Evolutionary conservation across 1,139 yeast species (phyloP).

Genomic region (Hansenula lynferdii): DNA sequence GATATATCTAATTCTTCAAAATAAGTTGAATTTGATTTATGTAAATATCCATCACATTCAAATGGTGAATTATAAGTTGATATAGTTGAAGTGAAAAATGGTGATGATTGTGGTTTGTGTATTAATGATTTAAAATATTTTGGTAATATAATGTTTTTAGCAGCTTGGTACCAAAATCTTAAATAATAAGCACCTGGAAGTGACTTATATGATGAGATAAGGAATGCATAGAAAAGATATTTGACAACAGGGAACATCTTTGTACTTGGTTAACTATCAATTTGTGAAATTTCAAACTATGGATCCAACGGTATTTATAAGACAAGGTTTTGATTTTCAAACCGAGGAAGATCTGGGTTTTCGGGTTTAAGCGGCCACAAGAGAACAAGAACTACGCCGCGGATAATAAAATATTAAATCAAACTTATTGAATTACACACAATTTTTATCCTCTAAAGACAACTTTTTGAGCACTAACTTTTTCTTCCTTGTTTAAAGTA

Average conservation of each 20-base stretch:
- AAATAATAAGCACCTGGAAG: constrained; percentile 65
- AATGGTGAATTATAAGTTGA: constrained; percentile 63
- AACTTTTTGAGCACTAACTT: constrained; percentile 2
- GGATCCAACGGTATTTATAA: too few relatives aligned
- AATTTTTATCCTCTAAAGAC: constrained; percentile 3
- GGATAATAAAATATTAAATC: too few relatives aligned
- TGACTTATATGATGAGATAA: constrained; percentile 40
- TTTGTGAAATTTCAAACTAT: too few relatives aligned
- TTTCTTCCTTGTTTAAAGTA: background rate
- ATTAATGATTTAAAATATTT: constrained; percentile 15
- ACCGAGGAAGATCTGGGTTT: too few relatives aligned
- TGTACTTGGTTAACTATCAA: too few relatives aligned
- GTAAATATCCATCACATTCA: constrained; percentile 83
- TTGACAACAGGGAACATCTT: constrained; percentile 5
- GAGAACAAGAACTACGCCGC: too few relatives aligned
- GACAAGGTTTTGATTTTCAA: background rate
- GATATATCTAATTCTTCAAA: constrained; percentile 81
- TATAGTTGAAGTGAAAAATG: constrained; percentile 24
- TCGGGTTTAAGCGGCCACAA: too few relatives aligned
- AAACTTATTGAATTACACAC: too few relatives aligned
- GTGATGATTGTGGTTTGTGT: constrained; percentile 7
- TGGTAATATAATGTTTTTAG: constrained; percentile 37
- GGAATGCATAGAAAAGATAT: constrained; percentile 8
- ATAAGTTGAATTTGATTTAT: constrained; percentile 84
- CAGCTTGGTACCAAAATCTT: constrained; percentile 51